phyloP scores from a whole-genome alignment of 768 basidiomycete species.

The Termitomyces sp. region DNA sequence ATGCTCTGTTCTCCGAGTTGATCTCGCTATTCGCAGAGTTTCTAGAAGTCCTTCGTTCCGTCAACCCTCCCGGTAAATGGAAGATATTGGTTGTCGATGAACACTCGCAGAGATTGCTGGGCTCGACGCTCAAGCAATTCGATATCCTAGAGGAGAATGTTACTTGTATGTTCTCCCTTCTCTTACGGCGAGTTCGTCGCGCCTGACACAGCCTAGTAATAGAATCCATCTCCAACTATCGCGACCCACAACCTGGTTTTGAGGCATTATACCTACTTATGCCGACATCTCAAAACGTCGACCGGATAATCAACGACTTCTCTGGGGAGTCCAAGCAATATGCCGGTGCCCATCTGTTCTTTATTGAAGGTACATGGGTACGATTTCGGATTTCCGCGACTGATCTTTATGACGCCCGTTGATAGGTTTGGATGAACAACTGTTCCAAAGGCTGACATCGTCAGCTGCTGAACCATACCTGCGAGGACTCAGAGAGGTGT shows the following conservation, averaged over 20 bases:
- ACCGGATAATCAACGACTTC: conserved; percentile 87
- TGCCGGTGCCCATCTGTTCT: conserved; percentile 85
- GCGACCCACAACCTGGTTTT: conserved; percentile 78
- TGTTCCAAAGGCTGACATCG: conserved; percentile 70
- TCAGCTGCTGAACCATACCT: conserved; percentile 76
- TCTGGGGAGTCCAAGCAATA: conserved; percentile 56
- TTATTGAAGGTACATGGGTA: conserved; percentile 64
- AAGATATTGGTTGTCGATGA: conserved; percentile 98
- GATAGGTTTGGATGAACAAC: conserved; percentile 68
- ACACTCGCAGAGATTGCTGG: conserved; percentile 77
- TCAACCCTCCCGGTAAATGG: conserved; percentile 85
- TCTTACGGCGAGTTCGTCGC: neutral
- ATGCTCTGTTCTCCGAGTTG: neutral
- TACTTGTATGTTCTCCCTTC: conserved; percentile 65
- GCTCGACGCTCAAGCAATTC: conserved; percentile 84
- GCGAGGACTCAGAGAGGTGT: conserved; percentile 78
- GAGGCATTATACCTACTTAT: conserved; percentile 94
- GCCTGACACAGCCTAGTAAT: conserved; percentile 55
- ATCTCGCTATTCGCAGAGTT: conserved; percentile 50
- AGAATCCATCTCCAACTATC: conserved; percentile 79
- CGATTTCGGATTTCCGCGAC: neutral
- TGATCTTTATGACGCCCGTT: neutral
- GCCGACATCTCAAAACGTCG: conserved; percentile 92
- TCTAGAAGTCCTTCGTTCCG: conserved; percentile 81
- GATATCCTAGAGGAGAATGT: conserved; percentile 96